Base-by-base conservation (phyloP, 805 yeast genomes). In the Cyberlindnera euphorbiiphila region DNA sequence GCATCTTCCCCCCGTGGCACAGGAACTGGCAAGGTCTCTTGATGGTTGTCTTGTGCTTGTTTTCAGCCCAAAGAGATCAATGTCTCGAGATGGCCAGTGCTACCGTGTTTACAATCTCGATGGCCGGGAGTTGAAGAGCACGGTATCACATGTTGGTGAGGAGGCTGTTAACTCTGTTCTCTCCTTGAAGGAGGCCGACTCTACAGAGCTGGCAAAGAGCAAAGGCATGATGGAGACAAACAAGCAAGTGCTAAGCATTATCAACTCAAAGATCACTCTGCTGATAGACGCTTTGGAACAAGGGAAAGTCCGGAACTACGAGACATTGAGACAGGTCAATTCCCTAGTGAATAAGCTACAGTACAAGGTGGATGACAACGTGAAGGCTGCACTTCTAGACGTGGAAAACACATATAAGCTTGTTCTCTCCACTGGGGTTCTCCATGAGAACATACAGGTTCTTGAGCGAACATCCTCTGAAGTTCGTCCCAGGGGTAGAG, bases 321-420 rank as follows among this genome's bases (percentile, higher is more conserved):
- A 43, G 5, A 30, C 40, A 1, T 24, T 50, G 18, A 40, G 57
- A 33, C 36, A 38, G 25, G 37, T 45, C 4, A 46, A 46, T 17
- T 42, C 57, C 6, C 36, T 54, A 21, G 36, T 45, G n/a, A 43
- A 47, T 10, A 50, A 51, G 25, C 15, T 51, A 30, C 41, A 42
- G n/a, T 51, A 51, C 30, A 45, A 41, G 29, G 49, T 37, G 16
- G 47, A 35, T 17, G 47, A 39, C 8, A 36, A 41, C 6, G 34
- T 46, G 4, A 47, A 50, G 24, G 24, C 35, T 19, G 29, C 29
- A 3, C 25, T 53, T 5, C 41, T 50, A 9, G 47, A 51, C 20
- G 20, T 46, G 16, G 58, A 54, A 25, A 51, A 49, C 29, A 46
- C 53, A 14, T 51, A 42, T 25, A 51, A 51, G 25, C 27, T 51